Conservation (phyloP, 352 stramenopile species). For the Blastocystis sp. region DNA sequence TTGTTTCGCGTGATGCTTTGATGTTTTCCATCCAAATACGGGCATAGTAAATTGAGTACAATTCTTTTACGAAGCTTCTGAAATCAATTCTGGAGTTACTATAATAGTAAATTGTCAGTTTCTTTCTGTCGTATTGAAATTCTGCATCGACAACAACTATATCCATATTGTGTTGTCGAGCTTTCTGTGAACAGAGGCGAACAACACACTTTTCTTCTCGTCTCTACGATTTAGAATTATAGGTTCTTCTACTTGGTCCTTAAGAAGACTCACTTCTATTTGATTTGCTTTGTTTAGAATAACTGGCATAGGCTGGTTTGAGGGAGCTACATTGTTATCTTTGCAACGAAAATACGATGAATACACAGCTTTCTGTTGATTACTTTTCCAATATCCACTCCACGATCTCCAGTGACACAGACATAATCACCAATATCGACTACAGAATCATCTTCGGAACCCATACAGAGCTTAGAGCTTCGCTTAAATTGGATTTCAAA, state of each 20-base stretch:
- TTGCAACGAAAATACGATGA: not conserved
- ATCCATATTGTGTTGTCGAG: conserved; percentile 1
- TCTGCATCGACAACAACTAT: conserved; percentile 54
- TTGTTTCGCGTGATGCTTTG: not conserved
- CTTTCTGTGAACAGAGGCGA: conserved; percentile 36
- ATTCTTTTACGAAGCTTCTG: conserved; percentile 40
- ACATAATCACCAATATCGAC: conserved; percentile 61
- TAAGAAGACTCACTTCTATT: conserved; percentile 37
- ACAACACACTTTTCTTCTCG: conserved; percentile 36
- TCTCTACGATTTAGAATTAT: conserved; percentile 30
- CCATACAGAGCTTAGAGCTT: conserved; percentile 16
- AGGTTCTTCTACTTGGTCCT: not conserved
- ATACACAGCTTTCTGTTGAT: conserved; percentile 9
- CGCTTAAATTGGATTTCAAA: conserved; percentile 55
- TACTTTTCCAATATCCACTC: conserved; percentile 46
- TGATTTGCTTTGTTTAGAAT: conserved; percentile 57
- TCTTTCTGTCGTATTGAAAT: conserved; percentile 61
- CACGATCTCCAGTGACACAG: conserved; percentile 48
- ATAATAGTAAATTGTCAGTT: conserved; percentile 52
- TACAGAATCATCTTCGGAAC: conserved; percentile 24
- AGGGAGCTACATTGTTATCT: not conserved
- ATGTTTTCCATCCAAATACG: conserved; percentile 62
- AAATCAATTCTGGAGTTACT: conserved; percentile 52
- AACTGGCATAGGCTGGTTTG: conserved; percentile 22
- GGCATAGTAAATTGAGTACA: conserved; percentile 59